Evolutionary conservation across 2,329 filamentous ascomycete species (phyloP).

Genomic region (Berkeleyomyces rouxiae): DNA sequence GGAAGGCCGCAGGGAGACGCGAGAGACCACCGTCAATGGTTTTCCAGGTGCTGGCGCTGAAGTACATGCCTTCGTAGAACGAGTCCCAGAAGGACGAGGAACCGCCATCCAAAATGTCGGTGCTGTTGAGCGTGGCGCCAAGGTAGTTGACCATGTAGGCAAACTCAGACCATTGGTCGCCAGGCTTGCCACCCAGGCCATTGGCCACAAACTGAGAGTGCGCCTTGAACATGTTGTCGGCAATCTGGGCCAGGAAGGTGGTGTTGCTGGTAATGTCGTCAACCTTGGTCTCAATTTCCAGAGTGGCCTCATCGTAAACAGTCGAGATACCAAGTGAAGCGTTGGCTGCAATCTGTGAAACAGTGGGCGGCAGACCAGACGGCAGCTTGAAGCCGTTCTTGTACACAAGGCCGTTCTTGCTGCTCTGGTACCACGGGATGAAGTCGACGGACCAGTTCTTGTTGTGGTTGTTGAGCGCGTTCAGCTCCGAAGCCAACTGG

Average conservation of each 20-base stretch:
- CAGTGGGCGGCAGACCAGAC: slow-evolving; percentile 35
- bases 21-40: slow-evolving; percentile 39
- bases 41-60: slow-evolving; percentile 15
- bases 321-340: slow-evolving; percentile 21
- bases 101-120: slow-evolving; percentile 21
- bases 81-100: slow-evolving; percentile 15
- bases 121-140: slow-evolving; percentile 32
- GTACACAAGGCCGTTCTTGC: slow-evolving; percentile 35
- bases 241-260: slow-evolving; percentile 22
- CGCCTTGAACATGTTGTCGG: slow-evolving; percentile 27
- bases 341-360: slow-evolving; percentile 30
- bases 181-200: slow-evolving; percentile 24
- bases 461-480: slow-evolving; percentile 37
- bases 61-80: slow-evolving; percentile 17
- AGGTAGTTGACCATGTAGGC: slow-evolving; percentile 41
- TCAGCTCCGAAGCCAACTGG: slow-evolving; percentile 43
- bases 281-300: slow-evolving; percentile 19
- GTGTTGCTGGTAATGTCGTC: slow-evolving; percentile 9
- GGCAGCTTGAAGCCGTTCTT: slow-evolving; percentile 29
- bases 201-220: slow-evolving; percentile 24
- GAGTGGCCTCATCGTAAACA: slow-evolving; percentile 10
- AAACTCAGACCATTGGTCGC: slow-evolving; percentile 47
- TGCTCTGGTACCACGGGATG: slow-evolving; percentile 43
- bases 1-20: slow-evolving; percentile 43
- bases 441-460: slow-evolving; percentile 37